These are phyloP conservation scores for Cinnamomum chago DNA, from an alignment of 164 flowering plant species.

Conservation along the genomic window DNA sequence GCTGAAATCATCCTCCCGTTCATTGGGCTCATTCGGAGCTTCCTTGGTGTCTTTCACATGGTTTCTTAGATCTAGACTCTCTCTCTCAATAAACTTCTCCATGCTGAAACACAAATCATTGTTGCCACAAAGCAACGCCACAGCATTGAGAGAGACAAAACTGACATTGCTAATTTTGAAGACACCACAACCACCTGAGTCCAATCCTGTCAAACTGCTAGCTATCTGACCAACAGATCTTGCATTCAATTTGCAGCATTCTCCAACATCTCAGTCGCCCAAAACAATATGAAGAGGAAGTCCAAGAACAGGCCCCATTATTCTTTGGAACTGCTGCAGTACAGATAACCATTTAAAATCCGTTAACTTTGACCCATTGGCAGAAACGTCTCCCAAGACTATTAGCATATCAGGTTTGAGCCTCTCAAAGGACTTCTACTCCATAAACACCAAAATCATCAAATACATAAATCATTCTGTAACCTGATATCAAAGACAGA, in stretches of 20 bases:
- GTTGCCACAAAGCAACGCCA: no score
- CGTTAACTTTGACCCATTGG: slow-evolving; percentile 49
- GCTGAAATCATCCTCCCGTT: no score
- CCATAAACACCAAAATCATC: slow-evolving; percentile 9
- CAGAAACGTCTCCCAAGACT: slow-evolving; percentile 70
- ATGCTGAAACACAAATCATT: no score
- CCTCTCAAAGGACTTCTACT: slow-evolving; percentile 55
- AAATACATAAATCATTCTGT: no score
- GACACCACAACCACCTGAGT: slow-evolving; percentile 57
- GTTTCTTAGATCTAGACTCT: no score
- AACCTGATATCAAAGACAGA: no score
- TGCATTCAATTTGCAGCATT: slow-evolving; percentile 36
- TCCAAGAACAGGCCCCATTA: slow-evolving; percentile 51
- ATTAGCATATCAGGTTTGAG: slow-evolving; percentile 73
- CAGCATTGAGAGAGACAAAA: no score
- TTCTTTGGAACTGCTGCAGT: slow-evolving; percentile 45
- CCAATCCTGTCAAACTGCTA: slow-evolving; percentile 54
- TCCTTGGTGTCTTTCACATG: no score
- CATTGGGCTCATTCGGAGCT: no score
- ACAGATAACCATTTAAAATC: slow-evolving; percentile 44
- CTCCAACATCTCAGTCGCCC: slow-evolving; percentile 75
- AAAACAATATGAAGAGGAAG: slow-evolving; percentile 56
- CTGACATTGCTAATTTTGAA: slow-evolving; percentile 55
- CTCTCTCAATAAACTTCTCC: no score
- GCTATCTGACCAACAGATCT: slow-evolving; percentile 34